Evolutionary conservation across 306 rosid species (phyloP).

Genomic region (Castanospermum australe): DNA sequence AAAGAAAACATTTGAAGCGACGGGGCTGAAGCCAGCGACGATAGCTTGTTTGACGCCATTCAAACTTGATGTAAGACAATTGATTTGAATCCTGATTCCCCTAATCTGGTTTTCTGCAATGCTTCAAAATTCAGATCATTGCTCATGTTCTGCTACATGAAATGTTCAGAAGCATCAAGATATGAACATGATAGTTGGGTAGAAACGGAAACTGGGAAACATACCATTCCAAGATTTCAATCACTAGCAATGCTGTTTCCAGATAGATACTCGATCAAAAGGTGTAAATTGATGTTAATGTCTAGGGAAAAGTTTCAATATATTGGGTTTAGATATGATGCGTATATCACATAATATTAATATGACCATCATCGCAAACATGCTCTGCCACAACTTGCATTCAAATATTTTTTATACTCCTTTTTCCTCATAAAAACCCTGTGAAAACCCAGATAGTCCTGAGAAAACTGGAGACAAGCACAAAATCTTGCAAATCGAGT

Average conservation of each 20-base stretch:
- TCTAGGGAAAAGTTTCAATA: not conserved
- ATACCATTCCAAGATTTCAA: not conserved
- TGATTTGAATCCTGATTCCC: slow-evolving; percentile 3
- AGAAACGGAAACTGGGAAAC: not conserved
- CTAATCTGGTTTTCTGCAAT: not conserved
- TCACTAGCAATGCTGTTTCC: not conserved
- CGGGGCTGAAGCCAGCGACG: not conserved
- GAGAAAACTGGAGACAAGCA: not conserved
- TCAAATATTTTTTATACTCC: not conserved
- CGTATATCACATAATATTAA: not conserved
- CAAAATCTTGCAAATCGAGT: not conserved
- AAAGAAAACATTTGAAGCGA: too few relatives aligned
- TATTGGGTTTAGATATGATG: not conserved
- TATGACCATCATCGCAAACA: not conserved
- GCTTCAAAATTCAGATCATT: slow-evolving; percentile 18
- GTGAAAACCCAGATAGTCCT: slow-evolving; percentile 10
- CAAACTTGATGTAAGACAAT: not conserved
- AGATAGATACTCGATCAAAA: not conserved
- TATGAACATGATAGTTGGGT: not conserved
- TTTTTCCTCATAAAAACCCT: not conserved
- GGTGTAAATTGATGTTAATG: not conserved
- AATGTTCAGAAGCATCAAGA: not conserved
- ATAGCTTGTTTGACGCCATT: not conserved
- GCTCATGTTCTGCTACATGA: not conserved
- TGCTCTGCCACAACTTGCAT: not conserved